phyloP scores from a whole-genome alignment of 345 rosid genomes.

The Stellera chamaejasme region DNA sequence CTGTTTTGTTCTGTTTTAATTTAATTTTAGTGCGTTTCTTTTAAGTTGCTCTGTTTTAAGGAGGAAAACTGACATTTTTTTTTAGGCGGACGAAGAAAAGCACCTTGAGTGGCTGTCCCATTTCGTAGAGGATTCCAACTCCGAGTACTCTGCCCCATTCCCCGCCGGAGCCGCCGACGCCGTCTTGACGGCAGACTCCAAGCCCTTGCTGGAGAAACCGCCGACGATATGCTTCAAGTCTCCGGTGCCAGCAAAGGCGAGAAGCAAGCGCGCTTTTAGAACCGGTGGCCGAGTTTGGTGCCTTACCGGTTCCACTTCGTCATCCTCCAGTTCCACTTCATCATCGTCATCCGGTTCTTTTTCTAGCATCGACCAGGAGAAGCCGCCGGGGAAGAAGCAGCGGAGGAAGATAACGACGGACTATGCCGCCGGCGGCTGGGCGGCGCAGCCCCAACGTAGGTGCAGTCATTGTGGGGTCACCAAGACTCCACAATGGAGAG shows the following conservation, averaged over 20 bases:
- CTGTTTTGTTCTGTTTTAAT: background rate
- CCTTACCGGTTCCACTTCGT: constrained; percentile 29
- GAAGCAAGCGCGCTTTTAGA: constrained; percentile 63
- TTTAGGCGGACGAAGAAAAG: constrained; percentile 61
- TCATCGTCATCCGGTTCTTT: constrained; percentile 6
- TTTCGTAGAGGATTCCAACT: constrained; percentile 78
- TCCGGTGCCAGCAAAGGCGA: constrained; percentile 65
- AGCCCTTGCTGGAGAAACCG: constrained; percentile 12
- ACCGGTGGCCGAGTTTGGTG: constrained; percentile 53
- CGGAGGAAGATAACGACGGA: constrained; percentile 22
- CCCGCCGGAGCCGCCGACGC: constrained; percentile 19
- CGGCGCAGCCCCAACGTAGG: constrained; percentile 33
- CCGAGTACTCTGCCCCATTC: constrained; percentile 41
- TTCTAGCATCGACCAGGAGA: constrained; percentile 14
- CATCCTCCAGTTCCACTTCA: constrained; percentile 12
- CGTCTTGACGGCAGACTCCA: constrained; percentile 19
- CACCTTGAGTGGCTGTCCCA: constrained; percentile 85
- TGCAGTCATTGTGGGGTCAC: constrained; percentile 94
- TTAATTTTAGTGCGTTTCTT: background rate
- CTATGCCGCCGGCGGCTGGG: constrained; percentile 6
- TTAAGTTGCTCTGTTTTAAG: background rate
- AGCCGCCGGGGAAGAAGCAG: constrained; percentile 26
- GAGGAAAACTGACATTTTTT: constrained; percentile 12
- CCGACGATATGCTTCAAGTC: constrained; percentile 23
- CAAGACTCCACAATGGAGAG: constrained; percentile 92